phyloP scores from a whole-genome alignment of 2,329 filamentous ascomycete genomes.

The Nannizziopsis barbatae region DNA sequence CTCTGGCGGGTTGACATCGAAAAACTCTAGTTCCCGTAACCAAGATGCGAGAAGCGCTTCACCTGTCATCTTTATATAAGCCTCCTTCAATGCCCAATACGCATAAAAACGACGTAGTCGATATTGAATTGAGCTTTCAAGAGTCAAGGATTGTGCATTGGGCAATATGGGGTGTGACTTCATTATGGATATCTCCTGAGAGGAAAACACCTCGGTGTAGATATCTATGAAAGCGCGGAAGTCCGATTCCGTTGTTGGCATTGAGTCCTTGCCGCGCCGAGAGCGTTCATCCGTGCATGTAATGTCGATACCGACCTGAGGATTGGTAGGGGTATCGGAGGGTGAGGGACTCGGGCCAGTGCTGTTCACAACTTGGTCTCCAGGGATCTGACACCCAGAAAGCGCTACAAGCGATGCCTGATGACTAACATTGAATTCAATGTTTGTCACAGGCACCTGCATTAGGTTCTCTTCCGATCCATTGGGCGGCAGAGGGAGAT shows the following conservation, averaged over 20 bases:
- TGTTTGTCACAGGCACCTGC: slow-evolving; percentile 17
- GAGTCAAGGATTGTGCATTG: slow-evolving; percentile 16
- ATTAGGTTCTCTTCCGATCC: neutral
- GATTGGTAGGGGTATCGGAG: slow-evolving; percentile 14
- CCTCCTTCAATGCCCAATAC: slow-evolving; percentile 55
- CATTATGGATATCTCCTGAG: slow-evolving; percentile 45
- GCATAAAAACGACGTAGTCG: slow-evolving; percentile 53
- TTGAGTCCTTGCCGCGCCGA: slow-evolving; percentile 36
- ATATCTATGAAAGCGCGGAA: slow-evolving; percentile 49
- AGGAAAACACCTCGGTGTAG: slow-evolving; percentile 49
- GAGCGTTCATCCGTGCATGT: slow-evolving; percentile 50
- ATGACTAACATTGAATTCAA: slow-evolving; percentile 57
- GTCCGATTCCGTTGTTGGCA: slow-evolving; percentile 38
- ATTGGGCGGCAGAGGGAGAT: slow-evolving; percentile 27
- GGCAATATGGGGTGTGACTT: slow-evolving; percentile 25
- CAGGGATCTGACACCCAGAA: slow-evolving; percentile 37
- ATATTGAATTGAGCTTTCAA: slow-evolving; percentile 38
- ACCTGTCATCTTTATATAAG: slow-evolving; percentile 56
- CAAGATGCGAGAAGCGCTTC: slow-evolving; percentile 52
- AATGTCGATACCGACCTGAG: slow-evolving; percentile 49
- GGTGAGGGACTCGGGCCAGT: slow-evolving; percentile 10
- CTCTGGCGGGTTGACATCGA: slow-evolving; percentile 36
- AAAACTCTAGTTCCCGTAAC: slow-evolving; percentile 51
- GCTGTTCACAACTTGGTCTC: neutral
- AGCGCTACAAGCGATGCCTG: slow-evolving; percentile 52